phyloP scores from a whole-genome alignment of 768 basidiomycete species.

The Suillus subalutaceus region DNA sequence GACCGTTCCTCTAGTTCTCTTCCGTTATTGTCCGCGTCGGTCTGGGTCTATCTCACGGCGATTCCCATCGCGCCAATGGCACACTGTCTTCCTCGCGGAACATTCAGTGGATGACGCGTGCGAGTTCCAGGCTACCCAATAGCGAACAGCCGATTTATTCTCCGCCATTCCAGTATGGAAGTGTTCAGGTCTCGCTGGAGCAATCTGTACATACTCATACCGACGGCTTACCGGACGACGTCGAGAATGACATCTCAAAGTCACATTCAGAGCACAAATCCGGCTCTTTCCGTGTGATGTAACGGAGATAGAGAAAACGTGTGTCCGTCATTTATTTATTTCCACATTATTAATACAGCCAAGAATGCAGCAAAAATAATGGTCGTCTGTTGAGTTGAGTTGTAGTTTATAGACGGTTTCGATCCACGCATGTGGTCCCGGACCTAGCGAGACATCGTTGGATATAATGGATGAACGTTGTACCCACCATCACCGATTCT shows the following conservation, averaged over 20 bases:
- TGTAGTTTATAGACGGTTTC: not conserved
- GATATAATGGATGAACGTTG: not conserved
- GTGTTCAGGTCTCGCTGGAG: constrained; percentile 13
- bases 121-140: not conserved
- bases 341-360: not conserved
- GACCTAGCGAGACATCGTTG: not conserved
- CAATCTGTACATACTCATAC: constrained; percentile 14
- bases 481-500: not conserved
- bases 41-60: constrained; percentile 24
- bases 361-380: not conserved
- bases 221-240: constrained; percentile 7
- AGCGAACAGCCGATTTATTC: constrained; percentile 1
- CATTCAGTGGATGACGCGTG: not conserved
- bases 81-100: constrained; percentile 4
- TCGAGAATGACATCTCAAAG: not conserved
- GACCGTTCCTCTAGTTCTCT: constrained; percentile 21
- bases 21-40: constrained; percentile 31
- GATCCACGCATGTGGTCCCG: not conserved
- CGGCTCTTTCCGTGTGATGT: constrained; percentile 8
- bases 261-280: not conserved
- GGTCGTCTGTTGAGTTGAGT: not conserved
- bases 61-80: not conserved
- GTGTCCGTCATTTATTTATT: too few relatives aligned
- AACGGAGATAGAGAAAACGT: not conserved
- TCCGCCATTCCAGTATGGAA: constrained; percentile 10